Conservation (phyloP, 495 filamentous ascomycete genomes). For the Penicillium alfredii region DNA sequence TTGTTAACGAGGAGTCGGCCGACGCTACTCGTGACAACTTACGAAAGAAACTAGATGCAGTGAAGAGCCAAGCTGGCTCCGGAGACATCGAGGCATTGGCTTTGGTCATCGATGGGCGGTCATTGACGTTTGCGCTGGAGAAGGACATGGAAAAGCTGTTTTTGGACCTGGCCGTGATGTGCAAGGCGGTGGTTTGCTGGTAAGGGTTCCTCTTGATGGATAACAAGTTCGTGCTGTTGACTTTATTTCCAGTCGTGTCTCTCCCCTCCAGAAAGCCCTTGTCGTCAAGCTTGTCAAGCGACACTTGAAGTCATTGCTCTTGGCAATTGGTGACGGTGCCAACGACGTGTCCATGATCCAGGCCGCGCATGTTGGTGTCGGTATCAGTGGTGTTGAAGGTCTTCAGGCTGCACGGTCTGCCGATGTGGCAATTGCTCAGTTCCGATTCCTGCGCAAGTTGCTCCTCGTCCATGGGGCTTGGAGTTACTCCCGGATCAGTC, state of each 20-base stretch:
- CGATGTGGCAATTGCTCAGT: constrained; percentile 94
- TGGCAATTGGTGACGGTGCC: constrained; percentile 96
- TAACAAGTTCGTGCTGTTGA: constrained; percentile 6
- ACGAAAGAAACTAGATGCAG: constrained; percentile 85
- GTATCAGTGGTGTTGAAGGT: constrained; percentile 96
- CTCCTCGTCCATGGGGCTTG: constrained; percentile 94
- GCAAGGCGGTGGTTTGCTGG: constrained; percentile 98
- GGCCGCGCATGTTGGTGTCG: constrained; percentile 96
- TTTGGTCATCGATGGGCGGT: constrained; percentile 95
- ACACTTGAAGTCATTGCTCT: constrained; percentile 81
- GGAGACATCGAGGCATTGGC: constrained; percentile 84
- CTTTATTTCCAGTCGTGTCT: constrained; percentile 63
- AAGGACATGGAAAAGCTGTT: constrained; percentile 91
- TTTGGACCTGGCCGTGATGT: constrained; percentile 87
- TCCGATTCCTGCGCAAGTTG: constrained; percentile 91
- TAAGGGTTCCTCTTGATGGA: constrained; percentile 28
- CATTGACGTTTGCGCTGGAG: constrained; percentile 88
- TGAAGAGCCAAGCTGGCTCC: constrained; percentile 65
- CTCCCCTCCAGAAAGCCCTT: constrained; percentile 95
- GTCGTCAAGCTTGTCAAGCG: constrained; percentile 99
- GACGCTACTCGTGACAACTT: constrained; percentile 75
- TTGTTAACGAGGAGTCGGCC: constrained; percentile 85
- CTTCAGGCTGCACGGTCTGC: constrained; percentile 96
- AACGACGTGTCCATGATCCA: constrained; percentile 99
- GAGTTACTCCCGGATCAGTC: constrained; percentile 96